phyloP scores from a whole-genome alignment of 2,329 filamentous ascomycete genomes.

The Tolypocladium tropicale region DNA sequence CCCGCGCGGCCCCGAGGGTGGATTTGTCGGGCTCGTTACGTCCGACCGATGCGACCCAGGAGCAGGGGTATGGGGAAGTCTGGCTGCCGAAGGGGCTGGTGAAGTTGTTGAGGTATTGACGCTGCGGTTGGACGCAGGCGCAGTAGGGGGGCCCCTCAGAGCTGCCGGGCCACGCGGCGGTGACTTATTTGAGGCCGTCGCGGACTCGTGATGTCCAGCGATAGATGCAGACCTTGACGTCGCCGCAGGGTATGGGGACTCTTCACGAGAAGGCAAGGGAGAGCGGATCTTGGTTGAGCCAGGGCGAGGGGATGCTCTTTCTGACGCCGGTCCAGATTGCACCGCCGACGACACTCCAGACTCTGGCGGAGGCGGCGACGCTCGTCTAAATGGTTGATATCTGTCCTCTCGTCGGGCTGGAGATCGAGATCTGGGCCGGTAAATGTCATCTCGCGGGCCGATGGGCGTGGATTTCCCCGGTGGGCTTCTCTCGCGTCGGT shows the following conservation, averaged over 20 bases:
- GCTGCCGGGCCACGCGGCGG: constrained; percentile 47
- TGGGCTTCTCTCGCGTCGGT: constrained; percentile 28
- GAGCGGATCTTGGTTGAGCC: constrained; percentile 36
- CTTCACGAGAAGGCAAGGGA: constrained; percentile 32
- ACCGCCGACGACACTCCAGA: constrained; percentile 39
- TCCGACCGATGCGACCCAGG: constrained; percentile 24
- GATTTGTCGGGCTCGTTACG: constrained; percentile 34
- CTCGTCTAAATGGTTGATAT: constrained; percentile 33
- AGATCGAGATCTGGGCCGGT: constrained; percentile 43
- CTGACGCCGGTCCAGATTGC: constrained; percentile 39
- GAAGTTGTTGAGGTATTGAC: constrained; percentile 25
- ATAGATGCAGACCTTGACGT: constrained; percentile 11
- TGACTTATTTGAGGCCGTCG: constrained; percentile 24
- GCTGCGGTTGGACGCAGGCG: constrained; percentile 25
- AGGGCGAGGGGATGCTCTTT: constrained; percentile 42
- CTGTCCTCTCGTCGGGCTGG: constrained; percentile 36
- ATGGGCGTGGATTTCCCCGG: constrained; percentile 15
- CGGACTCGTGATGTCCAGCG: constrained; percentile 16
- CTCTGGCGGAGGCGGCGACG: constrained; percentile 35
- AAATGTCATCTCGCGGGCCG: constrained; percentile 29
- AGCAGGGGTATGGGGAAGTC: constrained; percentile 23
- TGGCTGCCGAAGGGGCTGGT: constrained; percentile 21
- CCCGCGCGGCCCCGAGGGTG: constrained; percentile 44
- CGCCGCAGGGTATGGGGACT: constrained; percentile 19
- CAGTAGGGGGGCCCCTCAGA: constrained; percentile 39